phyloP scores from a whole-genome alignment of 768 basidiomycete genomes.

The Butyriboletus loyo region DNA sequence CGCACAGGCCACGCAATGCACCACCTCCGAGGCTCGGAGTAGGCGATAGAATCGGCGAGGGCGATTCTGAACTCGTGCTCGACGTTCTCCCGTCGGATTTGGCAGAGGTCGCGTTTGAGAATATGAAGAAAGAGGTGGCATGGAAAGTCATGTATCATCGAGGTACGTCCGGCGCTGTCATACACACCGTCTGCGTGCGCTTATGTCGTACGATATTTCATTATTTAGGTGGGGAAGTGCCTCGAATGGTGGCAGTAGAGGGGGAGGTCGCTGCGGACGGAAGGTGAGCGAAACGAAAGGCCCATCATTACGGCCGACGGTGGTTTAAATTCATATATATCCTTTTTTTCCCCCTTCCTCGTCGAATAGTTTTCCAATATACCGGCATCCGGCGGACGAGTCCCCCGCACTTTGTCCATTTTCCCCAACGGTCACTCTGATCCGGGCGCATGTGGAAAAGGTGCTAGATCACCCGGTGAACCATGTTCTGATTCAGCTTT shows the following conservation, averaged over 20 bases:
- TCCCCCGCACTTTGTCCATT: slow-evolving; percentile 67
- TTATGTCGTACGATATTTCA: slow-evolving; percentile 5
- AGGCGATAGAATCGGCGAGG: slow-evolving; percentile 55
- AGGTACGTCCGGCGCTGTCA: slow-evolving; percentile 43
- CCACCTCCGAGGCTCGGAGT: slow-evolving; percentile 28
- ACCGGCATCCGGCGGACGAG: slow-evolving; percentile 79
- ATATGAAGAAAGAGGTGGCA: slow-evolving; percentile 57
- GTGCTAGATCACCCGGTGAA: slow-evolving; percentile 66
- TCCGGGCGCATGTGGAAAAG: slow-evolving; percentile 61
- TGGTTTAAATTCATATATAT: background rate
- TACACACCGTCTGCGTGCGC: background rate
- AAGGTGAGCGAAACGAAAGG: slow-evolving; percentile 35
- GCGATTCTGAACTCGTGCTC: slow-evolving; percentile 61
- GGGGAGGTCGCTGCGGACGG: slow-evolving; percentile 51
- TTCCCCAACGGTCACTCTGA: slow-evolving; percentile 63
- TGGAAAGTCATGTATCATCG: slow-evolving; percentile 77
- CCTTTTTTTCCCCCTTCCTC: background rate
- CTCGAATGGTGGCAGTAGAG: slow-evolving; percentile 60
- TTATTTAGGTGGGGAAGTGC: slow-evolving; percentile 68
- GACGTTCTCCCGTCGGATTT: slow-evolving; percentile 57
- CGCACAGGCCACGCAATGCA: slow-evolving; percentile 19
- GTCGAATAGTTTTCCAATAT: slow-evolving; percentile 61
- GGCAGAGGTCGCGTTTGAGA: slow-evolving; percentile 55
- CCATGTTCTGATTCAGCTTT: slow-evolving; percentile 80
- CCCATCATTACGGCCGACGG: slow-evolving; percentile 11